Conservation (phyloP, 768 basidiomycete species). For the Rhizopogon vulgaris region DNA sequence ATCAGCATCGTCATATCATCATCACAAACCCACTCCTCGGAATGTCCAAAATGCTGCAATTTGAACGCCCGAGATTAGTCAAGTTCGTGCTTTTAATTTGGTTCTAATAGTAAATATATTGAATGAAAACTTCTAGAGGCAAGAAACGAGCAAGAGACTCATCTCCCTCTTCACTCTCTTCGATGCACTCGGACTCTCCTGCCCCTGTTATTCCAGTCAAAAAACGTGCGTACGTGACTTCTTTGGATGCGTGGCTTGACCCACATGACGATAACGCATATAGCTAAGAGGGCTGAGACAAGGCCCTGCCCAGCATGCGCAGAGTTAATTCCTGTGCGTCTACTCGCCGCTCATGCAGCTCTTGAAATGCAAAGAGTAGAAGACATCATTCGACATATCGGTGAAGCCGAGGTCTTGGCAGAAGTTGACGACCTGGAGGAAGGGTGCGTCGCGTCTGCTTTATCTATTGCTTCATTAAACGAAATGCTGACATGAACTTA, state of each 20-base stretch:
- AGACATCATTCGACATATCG: constrained; percentile 57
- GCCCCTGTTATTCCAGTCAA: constrained; percentile 30
- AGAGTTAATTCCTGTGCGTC: constrained; percentile 65
- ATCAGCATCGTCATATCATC: neutral
- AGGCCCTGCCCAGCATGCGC: constrained; percentile 69
- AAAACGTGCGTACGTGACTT: constrained; percentile 36
- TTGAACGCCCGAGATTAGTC: neutral
- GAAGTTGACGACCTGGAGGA: constrained; percentile 45
- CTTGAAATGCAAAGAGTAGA: constrained; percentile 68
- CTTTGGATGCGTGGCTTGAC: neutral
- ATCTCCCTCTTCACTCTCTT: constrained; percentile 29
- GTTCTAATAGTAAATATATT: neutral
- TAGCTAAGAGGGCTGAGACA: constrained; percentile 72
- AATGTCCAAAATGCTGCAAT: neutral
- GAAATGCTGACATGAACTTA: constrained; percentile 31
- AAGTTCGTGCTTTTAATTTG: neutral
- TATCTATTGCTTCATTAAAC: constrained; percentile 13
- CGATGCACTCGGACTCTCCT: constrained; percentile 22
- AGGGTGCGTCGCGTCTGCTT: constrained; percentile 39
- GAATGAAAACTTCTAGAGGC: constrained; percentile 26
- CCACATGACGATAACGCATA: constrained; percentile 1
- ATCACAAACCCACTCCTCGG: neutral
- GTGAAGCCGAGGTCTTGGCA: constrained; percentile 50
- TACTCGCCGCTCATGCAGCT: constrained; percentile 57
- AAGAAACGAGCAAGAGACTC: constrained; percentile 42